phyloP scores from a whole-genome alignment of 2,329 filamentous ascomycete species.

The Phaeosphaeria sp. region DNA sequence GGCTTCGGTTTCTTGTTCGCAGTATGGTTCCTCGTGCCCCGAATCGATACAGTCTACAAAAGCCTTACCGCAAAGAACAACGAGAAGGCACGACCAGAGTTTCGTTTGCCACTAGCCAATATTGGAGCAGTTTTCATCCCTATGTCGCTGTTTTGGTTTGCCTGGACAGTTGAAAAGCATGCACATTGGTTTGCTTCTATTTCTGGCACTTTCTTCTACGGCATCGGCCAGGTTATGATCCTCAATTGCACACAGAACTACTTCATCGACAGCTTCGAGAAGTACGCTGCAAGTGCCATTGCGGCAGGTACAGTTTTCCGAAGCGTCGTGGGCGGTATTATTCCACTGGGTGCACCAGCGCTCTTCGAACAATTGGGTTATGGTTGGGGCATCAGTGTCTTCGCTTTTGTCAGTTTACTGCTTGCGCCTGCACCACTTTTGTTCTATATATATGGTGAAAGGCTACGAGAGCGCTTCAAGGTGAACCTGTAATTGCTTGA shows the following conservation, averaged over 20 bases:
- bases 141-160: slow-evolving; percentile 51
- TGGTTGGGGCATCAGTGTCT: slow-evolving; percentile 59
- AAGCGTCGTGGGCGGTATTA: slow-evolving; percentile 54
- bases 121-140: slow-evolving; percentile 54
- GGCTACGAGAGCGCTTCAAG: slow-evolving; percentile 52
- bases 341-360: slow-evolving; percentile 54
- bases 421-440: slow-evolving; percentile 58
- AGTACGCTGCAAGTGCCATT: slow-evolving; percentile 58
- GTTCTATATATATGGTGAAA: slow-evolving; percentile 57
- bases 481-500: slow-evolving; percentile 22
- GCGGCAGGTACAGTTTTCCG: slow-evolving; percentile 58
- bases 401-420: slow-evolving; percentile 53
- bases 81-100: slow-evolving; percentile 52
- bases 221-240: slow-evolving; percentile 60
- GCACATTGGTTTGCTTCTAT: slow-evolving; percentile 52
- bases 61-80: slow-evolving; percentile 49
- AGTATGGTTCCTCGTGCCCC: slow-evolving; percentile 55
- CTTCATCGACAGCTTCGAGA: slow-evolving; percentile 60
- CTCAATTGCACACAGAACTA: slow-evolving; percentile 62
- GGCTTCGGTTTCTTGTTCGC: slow-evolving; percentile 53
- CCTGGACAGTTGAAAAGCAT: slow-evolving; percentile 52
- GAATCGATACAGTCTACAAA: slow-evolving; percentile 58
- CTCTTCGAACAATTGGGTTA: slow-evolving; percentile 55
- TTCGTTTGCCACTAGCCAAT: slow-evolving; percentile 54
- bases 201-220: slow-evolving; percentile 56